Evolutionary conservation across 768 basidiomycete genomes (phyloP), one percentile per base, ranked within the genome.

Genomic region (Daedalea quercina): DNA sequence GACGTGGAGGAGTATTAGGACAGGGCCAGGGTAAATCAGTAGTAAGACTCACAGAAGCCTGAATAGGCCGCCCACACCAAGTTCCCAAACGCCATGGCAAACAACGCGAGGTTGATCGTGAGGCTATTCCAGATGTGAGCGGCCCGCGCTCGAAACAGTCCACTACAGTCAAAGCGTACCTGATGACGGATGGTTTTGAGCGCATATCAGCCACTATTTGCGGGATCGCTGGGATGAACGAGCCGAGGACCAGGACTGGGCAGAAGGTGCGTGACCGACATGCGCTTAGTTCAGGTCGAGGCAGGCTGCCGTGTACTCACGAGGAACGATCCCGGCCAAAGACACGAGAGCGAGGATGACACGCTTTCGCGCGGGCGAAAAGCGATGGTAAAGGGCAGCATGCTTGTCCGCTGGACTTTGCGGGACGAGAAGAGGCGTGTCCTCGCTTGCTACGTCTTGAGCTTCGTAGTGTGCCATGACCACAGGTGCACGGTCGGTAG

Each of bases 181-280:
- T 85, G 47, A 90, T 74, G 17, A 84, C 65, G 13, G 77, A 59
- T 0, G 75, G 75, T 0, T 85, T 78, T 0, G 84, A 73, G 22
- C 76, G 45, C 9, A 92, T 65, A 53, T 92, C 87, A 23, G 64
- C 66, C 7, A 87, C 80, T 42, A 93, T 81, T 47, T 85, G 77
- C 0, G 87, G 86, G 52, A 91, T 85, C 0, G 82, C 81, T 0
- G 88, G 88, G 2, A 88, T 74, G 63, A 91, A 89, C 0, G 79
- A 79, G 0, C 80, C 83, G 7, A 78, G 70, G 0, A 85, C 80
- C 54, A 91, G 81, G 34, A 85, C 88, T 91, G 51, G 1, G 44
- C 12, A 28, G 58, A 15, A 44, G 26, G 31, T 13, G 28, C 46
- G 24, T 28, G n/a, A 13, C 43, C 42, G 4, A 47, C 4, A 9